Evolutionary conservation across 2,329 filamentous ascomycete species (phyloP).

Genomic region (Colletotrichum tamarilloi): DNA sequence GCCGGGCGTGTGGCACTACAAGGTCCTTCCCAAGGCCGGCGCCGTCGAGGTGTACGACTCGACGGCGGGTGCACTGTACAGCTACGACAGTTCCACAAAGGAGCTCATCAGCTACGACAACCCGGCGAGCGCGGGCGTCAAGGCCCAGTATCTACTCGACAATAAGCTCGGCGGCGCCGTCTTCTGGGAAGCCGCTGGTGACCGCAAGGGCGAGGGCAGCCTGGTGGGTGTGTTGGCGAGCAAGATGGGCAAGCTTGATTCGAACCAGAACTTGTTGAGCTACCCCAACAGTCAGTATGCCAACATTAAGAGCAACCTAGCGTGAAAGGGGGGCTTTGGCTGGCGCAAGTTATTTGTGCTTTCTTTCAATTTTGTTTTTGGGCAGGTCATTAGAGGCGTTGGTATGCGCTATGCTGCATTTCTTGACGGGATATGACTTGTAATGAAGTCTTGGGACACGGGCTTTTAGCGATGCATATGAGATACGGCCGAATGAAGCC

Average conservation of each 20-base stretch:
- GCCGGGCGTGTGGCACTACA: constrained; percentile 78
- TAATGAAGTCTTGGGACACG: neutral
- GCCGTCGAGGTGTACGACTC: constrained; percentile 68
- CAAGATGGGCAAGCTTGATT: constrained; percentile 60
- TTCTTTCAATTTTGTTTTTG: neutral
- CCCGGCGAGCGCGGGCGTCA: constrained; percentile 65
- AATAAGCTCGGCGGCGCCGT: constrained; percentile 78
- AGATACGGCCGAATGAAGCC: neutral
- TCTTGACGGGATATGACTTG: neutral
- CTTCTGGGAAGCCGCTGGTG: constrained; percentile 86
- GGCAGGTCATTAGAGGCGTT: neutral
- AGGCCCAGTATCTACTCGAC: constrained; percentile 71
- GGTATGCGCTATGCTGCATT: neutral
- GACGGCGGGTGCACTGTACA: constrained; percentile 73
- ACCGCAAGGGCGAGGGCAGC: constrained; percentile 63
- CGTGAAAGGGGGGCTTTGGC: neutral
- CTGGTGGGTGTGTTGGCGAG: constrained; percentile 66
- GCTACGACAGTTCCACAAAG: constrained; percentile 69
- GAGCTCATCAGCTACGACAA: constrained; percentile 80
- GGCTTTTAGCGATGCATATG: neutral
- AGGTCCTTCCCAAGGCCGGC: constrained; percentile 72
- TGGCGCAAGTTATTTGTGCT: neutral
- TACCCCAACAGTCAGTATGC: constrained; percentile 69
- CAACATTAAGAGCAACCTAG: constrained; percentile 58
- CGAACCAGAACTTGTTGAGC: constrained; percentile 60